These are phyloP conservation scores for Vickermania ingenoplastis DNA, from an alignment of 208 protist genomes.

Conservation along the genomic window DNA sequence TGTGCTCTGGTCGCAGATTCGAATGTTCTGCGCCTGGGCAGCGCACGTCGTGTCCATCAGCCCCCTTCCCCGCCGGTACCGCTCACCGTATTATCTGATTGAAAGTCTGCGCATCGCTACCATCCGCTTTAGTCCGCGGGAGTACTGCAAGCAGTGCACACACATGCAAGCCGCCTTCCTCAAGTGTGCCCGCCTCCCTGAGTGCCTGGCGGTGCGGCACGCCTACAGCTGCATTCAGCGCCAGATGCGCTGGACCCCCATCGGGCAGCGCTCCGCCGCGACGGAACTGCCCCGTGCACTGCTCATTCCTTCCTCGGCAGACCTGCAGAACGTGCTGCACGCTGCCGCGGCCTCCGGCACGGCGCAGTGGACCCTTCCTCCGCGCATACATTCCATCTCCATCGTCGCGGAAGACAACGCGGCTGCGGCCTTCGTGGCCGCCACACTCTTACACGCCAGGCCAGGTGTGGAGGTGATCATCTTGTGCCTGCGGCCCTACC, in stretches of 20 bases:
- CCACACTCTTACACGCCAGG: background rate
- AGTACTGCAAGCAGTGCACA: background rate
- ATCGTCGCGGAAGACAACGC: background rate
- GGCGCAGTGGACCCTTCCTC: background rate
- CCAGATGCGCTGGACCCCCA: background rate
- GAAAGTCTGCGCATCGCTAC: background rate
- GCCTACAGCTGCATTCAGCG: background rate
- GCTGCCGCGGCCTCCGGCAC: too few relatives aligned
- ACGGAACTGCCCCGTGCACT: too few relatives aligned
- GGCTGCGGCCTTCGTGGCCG: background rate
- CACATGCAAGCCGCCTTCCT: background rate
- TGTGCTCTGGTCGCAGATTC: background rate
- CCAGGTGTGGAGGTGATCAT: too few relatives aligned
- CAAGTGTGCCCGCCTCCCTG: background rate
- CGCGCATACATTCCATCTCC: background rate
- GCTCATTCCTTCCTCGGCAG: too few relatives aligned
- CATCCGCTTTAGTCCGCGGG: background rate
- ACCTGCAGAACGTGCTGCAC: too few relatives aligned
- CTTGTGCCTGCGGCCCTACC: background rate
- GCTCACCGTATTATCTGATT: background rate
- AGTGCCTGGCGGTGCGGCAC: background rate
- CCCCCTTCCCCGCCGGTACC: background rate
- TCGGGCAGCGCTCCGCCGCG: background rate
- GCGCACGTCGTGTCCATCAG: background rate
- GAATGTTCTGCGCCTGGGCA: background rate